Evolutionary conservation across 495 filamentous ascomycete species (phyloP).

Genomic region (Podospora bellae-mahoneyi): DNA sequence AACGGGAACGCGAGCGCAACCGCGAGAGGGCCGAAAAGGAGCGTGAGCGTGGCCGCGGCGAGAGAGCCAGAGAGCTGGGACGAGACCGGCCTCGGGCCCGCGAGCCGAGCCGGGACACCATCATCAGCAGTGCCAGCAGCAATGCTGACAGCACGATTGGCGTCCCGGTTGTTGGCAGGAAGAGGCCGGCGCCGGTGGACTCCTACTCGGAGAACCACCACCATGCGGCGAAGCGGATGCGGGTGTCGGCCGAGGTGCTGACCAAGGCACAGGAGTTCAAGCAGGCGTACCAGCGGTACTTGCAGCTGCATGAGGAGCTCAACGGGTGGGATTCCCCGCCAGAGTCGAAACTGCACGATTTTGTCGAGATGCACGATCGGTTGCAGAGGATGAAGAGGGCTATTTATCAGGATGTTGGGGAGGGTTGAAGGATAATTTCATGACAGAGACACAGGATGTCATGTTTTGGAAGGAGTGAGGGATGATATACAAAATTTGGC

Average conservation of each 20-base stretch:
- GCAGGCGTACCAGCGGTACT: conserved; percentile 60
- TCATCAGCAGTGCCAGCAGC: conserved; percentile 30
- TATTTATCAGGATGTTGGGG: conserved; percentile 45
- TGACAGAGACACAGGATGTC: conserved; percentile 2
- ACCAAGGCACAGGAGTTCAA: conserved; percentile 61
- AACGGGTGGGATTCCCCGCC: conserved; percentile 49
- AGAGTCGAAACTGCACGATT: conserved; percentile 51
- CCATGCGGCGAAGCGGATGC: conserved; percentile 36
- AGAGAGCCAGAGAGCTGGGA: conserved; percentile 7
- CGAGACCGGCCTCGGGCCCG: conserved; percentile 6
- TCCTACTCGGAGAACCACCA: conserved; percentile 21
- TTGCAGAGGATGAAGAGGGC: conserved; percentile 63
- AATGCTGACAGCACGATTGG: conserved; percentile 19
- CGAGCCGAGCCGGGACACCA: conserved; percentile 32
- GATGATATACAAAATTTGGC: neutral
- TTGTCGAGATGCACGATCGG: conserved; percentile 59
- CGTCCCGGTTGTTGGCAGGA: conserved; percentile 29
- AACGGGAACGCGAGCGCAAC: conserved; percentile 19
- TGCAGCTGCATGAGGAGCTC: conserved; percentile 58
- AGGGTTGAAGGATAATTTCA: conserved; percentile 6
- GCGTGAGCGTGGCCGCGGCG: conserved; percentile 18
- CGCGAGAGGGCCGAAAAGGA: conserved; percentile 21
- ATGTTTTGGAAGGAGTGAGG: neutral
- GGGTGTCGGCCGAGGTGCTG: conserved; percentile 38
- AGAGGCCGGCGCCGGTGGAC: conserved; percentile 36